These are phyloP conservation scores for Aspergillus biplanus DNA, from an alignment of 495 filamentous ascomycete genomes.

Conservation along the genomic window DNA sequence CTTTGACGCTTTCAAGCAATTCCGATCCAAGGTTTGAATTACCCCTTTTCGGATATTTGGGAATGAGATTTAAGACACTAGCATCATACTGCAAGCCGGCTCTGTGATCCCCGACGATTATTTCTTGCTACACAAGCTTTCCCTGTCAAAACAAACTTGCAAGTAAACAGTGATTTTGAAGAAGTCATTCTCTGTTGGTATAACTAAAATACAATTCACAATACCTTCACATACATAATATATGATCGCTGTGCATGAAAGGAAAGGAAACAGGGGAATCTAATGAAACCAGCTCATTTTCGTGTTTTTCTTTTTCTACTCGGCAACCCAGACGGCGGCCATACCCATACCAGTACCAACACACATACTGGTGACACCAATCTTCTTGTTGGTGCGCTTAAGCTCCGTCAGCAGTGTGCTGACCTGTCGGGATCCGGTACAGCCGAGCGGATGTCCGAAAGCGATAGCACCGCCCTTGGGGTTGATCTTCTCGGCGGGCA, in stretches of 20 bases:
- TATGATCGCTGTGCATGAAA: constrained; percentile 40
- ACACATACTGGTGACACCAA: constrained; percentile 96
- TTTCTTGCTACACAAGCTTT: too few relatives aligned
- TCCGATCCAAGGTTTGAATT: constrained; percentile 29
- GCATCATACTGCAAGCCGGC: too few relatives aligned
- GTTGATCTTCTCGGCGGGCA: constrained; percentile 83
- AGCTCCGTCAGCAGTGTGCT: constrained; percentile 90
- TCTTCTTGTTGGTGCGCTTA: constrained; percentile 73
- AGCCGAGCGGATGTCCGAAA: constrained; percentile 96
- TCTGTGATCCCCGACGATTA: too few relatives aligned
- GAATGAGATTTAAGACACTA: too few relatives aligned
- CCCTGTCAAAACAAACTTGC: too few relatives aligned
- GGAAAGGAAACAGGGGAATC: constrained; percentile 23
- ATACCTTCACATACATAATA: constrained; percentile 18
- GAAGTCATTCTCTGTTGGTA: constrained; percentile 6
- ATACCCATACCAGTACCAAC: constrained; percentile 97
- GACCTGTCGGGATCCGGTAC: constrained; percentile 92
- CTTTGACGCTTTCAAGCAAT: constrained; percentile 59
- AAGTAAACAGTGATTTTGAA: not conserved
- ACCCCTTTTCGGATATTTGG: not conserved
- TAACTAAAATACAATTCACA: constrained; percentile 18
- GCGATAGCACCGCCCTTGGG: constrained; percentile 98
- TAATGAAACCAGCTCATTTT: constrained; percentile 28
- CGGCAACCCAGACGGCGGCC: constrained; percentile 92
- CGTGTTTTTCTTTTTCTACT: constrained; percentile 50